Conservation (phyloP, 257 asterid genomes). For the Solanum commersonii region DNA sequence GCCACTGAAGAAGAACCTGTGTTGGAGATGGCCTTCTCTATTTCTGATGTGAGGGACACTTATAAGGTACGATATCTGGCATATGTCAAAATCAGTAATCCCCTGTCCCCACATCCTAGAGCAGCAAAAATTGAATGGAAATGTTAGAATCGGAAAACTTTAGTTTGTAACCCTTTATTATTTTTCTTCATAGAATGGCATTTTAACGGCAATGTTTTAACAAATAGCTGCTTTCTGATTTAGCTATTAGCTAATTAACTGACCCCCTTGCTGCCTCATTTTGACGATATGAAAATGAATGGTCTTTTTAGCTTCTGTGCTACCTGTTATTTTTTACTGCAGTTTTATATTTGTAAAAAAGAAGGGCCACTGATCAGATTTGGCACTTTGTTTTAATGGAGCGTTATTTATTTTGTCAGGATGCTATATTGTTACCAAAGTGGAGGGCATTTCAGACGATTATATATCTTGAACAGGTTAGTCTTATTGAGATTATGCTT, state of each 20-base stretch:
- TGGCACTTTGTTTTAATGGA: background rate
- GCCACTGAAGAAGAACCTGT: slow-evolving; percentile 31
- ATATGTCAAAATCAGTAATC: background rate
- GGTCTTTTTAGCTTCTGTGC: background rate
- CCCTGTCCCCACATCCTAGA: background rate
- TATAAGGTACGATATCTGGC: slow-evolving; percentile 48
- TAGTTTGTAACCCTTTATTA: background rate
- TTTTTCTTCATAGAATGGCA: background rate
- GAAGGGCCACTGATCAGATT: background rate
- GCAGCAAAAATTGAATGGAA: background rate
- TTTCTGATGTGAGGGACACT: slow-evolving; percentile 47
- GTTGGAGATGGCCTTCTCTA: slow-evolving; percentile 43
- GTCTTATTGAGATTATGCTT: background rate
- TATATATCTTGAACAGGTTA: slow-evolving; percentile 76
- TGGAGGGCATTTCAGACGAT: slow-evolving; percentile 92
- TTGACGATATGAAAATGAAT: background rate
- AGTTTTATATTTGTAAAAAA: background rate
- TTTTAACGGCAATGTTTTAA: background rate
- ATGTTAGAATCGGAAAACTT: background rate
- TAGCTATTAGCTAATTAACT: background rate
- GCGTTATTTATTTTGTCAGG: slow-evolving; percentile 31
- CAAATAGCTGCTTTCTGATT: background rate
- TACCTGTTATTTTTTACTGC: background rate
- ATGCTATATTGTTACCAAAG: slow-evolving; percentile 58
- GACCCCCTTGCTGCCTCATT: background rate